Evolutionary conservation across 139 green algal genomes (phyloP).

Genomic region (Chlamydomonas sphaeroides): DNA sequence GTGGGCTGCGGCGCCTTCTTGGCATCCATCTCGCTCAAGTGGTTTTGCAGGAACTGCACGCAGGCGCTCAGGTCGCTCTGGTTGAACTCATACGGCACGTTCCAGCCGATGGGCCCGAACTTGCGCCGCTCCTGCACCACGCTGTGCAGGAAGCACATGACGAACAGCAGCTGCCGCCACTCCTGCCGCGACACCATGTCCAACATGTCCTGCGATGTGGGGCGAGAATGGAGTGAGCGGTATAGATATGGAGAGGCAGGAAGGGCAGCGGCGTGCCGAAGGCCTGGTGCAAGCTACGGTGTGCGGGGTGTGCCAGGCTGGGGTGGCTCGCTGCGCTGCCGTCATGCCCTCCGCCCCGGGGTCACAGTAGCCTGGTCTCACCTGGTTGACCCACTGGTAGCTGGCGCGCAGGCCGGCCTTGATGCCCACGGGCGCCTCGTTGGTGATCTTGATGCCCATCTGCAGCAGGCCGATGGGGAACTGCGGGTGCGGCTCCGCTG

Average conservation of each 20-base stretch:
- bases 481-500: slow-evolving; percentile 87
- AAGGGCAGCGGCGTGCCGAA: no score
- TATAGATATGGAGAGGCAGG: no score
- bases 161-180: slow-evolving; percentile 94
- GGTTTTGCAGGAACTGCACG: slow-evolving; percentile 93
- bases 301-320: no score
- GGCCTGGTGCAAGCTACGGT: no score
- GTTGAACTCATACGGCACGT: slow-evolving; percentile 98
- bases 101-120: slow-evolving; percentile 96
- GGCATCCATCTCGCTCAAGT: slow-evolving; percentile 93
- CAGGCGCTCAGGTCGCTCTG: slow-evolving; percentile 88
- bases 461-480: slow-evolving; percentile 96
- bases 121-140: slow-evolving; percentile 93
- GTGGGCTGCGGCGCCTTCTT: slow-evolving; percentile 79
- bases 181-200: slow-evolving; percentile 82
- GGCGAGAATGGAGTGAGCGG: no score
- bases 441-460: slow-evolving; percentile 93
- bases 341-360: no score
- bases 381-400: slow-evolving; percentile 90
- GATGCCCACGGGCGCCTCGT: slow-evolving; percentile 94
- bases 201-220: slow-evolving; percentile 83
- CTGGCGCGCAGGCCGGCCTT: slow-evolving; percentile 86
- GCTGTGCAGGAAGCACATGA: slow-evolving; percentile 93
- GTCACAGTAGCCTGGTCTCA: not conserved
- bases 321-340: no score